Percentiles rank a stretch among this genome's conserved stretches.
Conservation (phyloP, 352 stramenopile species). For the Pythium angustatum region DNA sequence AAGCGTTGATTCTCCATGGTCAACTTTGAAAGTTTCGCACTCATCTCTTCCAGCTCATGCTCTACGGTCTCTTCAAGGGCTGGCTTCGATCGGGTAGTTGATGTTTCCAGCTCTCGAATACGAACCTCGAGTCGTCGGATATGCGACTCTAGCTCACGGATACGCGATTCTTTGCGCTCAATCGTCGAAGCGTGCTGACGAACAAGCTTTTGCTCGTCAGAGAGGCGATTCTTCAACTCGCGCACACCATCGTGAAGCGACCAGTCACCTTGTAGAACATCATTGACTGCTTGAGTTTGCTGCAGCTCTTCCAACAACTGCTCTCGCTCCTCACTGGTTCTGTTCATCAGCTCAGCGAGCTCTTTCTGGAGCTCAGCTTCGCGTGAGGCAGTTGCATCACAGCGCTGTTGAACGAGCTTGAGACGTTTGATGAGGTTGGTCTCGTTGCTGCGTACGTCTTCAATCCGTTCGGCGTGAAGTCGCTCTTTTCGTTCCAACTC, state of each 20-base stretch:
- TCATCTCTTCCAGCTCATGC: constrained; percentile 44
- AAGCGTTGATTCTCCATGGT: constrained; percentile 56
- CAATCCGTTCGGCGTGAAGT: constrained; percentile 21
- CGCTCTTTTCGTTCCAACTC: constrained; percentile 27
- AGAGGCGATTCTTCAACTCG: constrained; percentile 25
- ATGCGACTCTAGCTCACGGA: constrained; percentile 22
- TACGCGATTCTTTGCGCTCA: constrained; percentile 25
- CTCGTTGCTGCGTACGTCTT: constrained; percentile 32
- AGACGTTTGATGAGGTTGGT: constrained; percentile 33
- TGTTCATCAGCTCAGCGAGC: constrained; percentile 28
- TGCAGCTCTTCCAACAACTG: constrained; percentile 47
- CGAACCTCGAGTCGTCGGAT: constrained; percentile 18
- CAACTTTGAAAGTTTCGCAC: constrained; percentile 49
- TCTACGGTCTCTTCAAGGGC: constrained; percentile 48
- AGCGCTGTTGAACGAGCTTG: constrained; percentile 30
- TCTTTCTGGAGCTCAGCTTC: constrained; percentile 59
- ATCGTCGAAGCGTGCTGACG: constrained; percentile 22
- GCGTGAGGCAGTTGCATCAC: constrained; percentile 23
- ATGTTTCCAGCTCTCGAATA: constrained; percentile 15
- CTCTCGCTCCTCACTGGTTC: constrained; percentile 54
- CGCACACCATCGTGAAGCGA: constrained; percentile 26
- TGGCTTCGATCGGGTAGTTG: constrained; percentile 33
- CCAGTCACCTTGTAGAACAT: constrained; percentile 25
- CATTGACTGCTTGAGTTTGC: constrained; percentile 19
- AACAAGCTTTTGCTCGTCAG: constrained; percentile 19